phyloP scores from a whole-genome alignment of 2,329 filamentous ascomycete species.

The Nothophaeocryptopus gaeumannii region DNA sequence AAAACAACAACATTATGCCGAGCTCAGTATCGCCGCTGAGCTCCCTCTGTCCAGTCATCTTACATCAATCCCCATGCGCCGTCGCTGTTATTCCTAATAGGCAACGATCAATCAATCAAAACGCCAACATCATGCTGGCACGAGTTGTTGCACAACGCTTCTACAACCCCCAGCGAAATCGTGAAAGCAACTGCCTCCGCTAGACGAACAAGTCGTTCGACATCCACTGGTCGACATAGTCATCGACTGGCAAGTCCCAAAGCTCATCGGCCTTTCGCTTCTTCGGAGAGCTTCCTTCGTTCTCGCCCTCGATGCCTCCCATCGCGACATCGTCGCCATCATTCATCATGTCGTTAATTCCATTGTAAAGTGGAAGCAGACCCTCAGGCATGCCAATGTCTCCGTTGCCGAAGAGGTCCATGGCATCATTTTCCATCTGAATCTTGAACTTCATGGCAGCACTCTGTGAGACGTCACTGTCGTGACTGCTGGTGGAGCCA shows the following conservation, averaged over 20 bases:
- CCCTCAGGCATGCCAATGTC: constrained; percentile 16
- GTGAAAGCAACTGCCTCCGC: too few species aligned
- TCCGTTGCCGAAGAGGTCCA: constrained; percentile 18
- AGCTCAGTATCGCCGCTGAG: too few species aligned
- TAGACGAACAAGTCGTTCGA: too few species aligned
- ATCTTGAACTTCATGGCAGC: constrained; percentile 22
- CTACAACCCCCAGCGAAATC: too few species aligned
- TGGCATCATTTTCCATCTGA: constrained; percentile 18
- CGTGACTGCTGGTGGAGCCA: constrained; percentile 37
- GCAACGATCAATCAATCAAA: too few species aligned
- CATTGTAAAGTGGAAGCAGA: constrained; percentile 22
- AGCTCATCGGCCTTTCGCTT: constrained; percentile 23
- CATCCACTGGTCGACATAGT: background rate
- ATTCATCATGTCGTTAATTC: constrained; percentile 23
- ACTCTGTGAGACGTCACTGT: constrained; percentile 42
- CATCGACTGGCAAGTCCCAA: constrained; percentile 15
- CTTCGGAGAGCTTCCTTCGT: constrained; percentile 9
- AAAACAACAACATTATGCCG: too few species aligned
- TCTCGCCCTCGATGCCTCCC: constrained; percentile 9
- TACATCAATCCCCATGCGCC: too few species aligned
- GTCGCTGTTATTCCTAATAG: too few species aligned
- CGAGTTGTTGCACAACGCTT: too few species aligned
- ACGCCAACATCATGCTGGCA: too few species aligned
- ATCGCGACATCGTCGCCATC: constrained; percentile 18
- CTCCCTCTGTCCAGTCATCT: too few species aligned